Evolutionary conservation across 2,329 filamentous ascomycete species (phyloP).

Genomic region (Pseudomassariella vexata): DNA sequence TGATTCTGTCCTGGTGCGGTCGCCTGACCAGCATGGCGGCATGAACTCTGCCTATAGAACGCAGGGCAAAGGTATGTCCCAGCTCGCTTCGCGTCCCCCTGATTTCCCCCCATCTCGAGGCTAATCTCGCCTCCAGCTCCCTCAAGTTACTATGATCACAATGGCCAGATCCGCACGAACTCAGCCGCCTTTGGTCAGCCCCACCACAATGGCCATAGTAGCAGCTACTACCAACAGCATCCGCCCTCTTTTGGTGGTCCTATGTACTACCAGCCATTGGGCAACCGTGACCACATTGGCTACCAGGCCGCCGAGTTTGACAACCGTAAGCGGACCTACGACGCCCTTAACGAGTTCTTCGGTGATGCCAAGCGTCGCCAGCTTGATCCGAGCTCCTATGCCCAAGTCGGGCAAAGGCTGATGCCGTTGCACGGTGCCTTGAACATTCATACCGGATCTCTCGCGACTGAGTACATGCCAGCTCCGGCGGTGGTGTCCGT

Average conservation of each 20-base stretch:
- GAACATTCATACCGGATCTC: constrained; percentile 50
- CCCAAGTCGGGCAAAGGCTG: constrained; percentile 83
- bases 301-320: constrained; percentile 55
- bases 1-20: constrained; percentile 68
- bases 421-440: constrained; percentile 72
- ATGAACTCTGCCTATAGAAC: constrained; percentile 47
- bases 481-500: constrained; percentile 45
- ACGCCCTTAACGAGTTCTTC: constrained; percentile 91
- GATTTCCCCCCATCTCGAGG: constrained; percentile 26
- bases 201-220: constrained; percentile 39
- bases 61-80: constrained; percentile 46
- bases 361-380: constrained; percentile 86
- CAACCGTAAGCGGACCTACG: constrained; percentile 75
- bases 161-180: constrained; percentile 55
- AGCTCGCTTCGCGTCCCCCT: constrained; percentile 12
- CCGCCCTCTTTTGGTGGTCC: constrained; percentile 55
- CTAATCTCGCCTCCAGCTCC: constrained; percentile 43
- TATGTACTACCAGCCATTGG: constrained; percentile 71
- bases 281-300: constrained; percentile 55
- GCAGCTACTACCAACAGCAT: constrained; percentile 56
- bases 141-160: constrained; percentile 60
- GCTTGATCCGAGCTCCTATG: constrained; percentile 84
- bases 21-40: constrained; percentile 44
- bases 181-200: constrained; percentile 45
- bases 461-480: constrained; percentile 52